Conservation (phyloP, 371 early-diverging fungal genomes). For the Rhizopus stolonifer region DNA sequence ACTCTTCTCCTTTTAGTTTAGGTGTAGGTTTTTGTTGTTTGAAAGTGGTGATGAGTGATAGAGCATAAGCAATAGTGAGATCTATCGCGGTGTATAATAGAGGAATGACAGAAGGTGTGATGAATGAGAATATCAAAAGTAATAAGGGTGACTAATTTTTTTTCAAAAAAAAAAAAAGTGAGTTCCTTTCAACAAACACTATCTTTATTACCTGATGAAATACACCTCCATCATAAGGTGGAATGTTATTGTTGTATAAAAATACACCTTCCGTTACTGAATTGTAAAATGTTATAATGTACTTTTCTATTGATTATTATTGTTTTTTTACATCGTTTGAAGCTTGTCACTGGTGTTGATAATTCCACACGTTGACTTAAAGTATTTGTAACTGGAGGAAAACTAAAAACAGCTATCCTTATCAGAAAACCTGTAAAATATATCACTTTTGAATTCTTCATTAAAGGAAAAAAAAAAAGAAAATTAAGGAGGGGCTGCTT, state of each 20-base stretch:
- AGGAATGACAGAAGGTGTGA: slow-evolving; percentile 44
- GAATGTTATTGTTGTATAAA: slow-evolving; percentile 70
- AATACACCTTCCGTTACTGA: slow-evolving; percentile 87
- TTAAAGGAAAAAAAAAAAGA: neutral
- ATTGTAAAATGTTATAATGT: neutral
- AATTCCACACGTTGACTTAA: slow-evolving; percentile 70
- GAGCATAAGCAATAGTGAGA: slow-evolving; percentile 57
- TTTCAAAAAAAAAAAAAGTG: neutral
- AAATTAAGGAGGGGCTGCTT: neutral
- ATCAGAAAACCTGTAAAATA: slow-evolving; percentile 36
- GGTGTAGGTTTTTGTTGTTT: slow-evolving; percentile 36
- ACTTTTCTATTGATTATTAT: neutral
- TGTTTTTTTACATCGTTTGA: slow-evolving; percentile 71
- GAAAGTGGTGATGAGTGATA: slow-evolving; percentile 48
- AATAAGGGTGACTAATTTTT: slow-evolving; percentile 70
- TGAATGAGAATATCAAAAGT: slow-evolving; percentile 65
- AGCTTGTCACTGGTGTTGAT: slow-evolving; percentile 84
- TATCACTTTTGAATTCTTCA: neutral
- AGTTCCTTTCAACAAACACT: neutral
- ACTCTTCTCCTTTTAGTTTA: slow-evolving; percentile 24
- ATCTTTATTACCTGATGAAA: slow-evolving; percentile 73
- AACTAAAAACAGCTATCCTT: slow-evolving; percentile 47
- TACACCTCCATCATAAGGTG: slow-evolving; percentile 88
- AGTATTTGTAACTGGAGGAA: slow-evolving; percentile 45
- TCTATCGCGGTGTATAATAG: slow-evolving; percentile 66